Evolutionary conservation across 345 rosid species (phyloP), one percentile per base, ranked within the genome.

Genomic region (Salix arbutifolia): DNA sequence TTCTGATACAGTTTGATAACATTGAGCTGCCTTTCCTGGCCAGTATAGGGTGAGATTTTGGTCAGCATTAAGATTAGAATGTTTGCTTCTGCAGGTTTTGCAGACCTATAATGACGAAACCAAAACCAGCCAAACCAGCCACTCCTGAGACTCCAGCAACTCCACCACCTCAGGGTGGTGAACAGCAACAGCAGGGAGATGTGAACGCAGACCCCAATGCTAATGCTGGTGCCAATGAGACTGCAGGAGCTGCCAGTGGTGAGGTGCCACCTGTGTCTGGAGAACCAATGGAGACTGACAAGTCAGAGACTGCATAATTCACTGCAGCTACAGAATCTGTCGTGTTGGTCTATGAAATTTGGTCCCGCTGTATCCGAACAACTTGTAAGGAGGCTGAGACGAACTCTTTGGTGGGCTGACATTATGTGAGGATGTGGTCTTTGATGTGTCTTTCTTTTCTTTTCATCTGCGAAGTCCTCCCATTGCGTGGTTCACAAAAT

Each of bases 51-150:
- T 23, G 25, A n/a, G 17, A 6, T 33, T 30, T 42, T 66, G 26
- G 62, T n/a, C 28, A 58, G 62, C 62, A 58, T 58, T n/a, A 65
- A 33, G n/a, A 13, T 11, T 68, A 25, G 2, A 26, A 8, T 18
- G 56, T 42, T 48, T 44, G 25, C 26, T 69, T 73, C 14, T 28
- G 46, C 87, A 95, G 99, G 87, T 64, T 88, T 40, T 90, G 97
- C 88, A 87, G 93, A 81, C 97, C 97, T 11, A 85, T 95, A 74
- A 94, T 95, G 97, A 95, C 88, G 19, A 95, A 91, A 75, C 93
- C 92, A 21, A 95, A 90, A 74, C 99, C 97, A 4, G 73, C 84
- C 1, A 93, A 95, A 80, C 89, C 94, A 26, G 77, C 87, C 18
- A 73, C 92, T 16, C 88, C 96, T 18, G 96, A 90, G 77, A 74